Base-by-base conservation (phyloP, 78 protist species). In the Cavenderia fasciculata region DNA sequence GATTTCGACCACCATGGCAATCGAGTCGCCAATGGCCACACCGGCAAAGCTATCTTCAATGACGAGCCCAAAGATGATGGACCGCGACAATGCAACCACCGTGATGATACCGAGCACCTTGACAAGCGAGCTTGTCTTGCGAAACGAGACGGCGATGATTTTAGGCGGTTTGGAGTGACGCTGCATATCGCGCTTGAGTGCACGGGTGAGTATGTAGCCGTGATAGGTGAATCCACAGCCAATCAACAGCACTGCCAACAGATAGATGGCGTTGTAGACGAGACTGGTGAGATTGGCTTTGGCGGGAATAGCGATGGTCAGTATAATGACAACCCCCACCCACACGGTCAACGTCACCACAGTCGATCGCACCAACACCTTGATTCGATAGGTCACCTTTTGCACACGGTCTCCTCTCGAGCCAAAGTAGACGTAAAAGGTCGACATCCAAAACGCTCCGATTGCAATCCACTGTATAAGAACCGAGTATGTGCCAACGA, bases 401-500 rank as follows among this genome's bases (percentile, higher is more conserved):
- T n/a, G n/a, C n/a, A n/a, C n/a, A n/a, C n/a, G n/a, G 11, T 29
- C n/a, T 23, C 27, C 41, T 25, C 27, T 57, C 18, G n/a, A 27
- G 8, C 63, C 27, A 27, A 57, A 57, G n/a, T 27, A 57, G 6
- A 57, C 18, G 27, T 57, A 57, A 36, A 57, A 57, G 27, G 27
- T 57, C n/a, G 41, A 27, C 18, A 57, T 57, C 63, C 63, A 57
- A 57, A 57, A 57, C n/a, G 41, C 27, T 10, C 63, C 63, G 63
- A 57, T 57, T 10, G 63, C 63, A 8, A 29, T 27, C 63, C 63
- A 57, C 8, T 57, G 41, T 36, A 57, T 57, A 29, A 57, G 8
- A 25, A 57, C 27, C 41, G 27, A 57, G 27, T 57, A 57, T 4
- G 63, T 57, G 4, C 63, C 63, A 3, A 57, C 27, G 63, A 57